phyloP scores from a whole-genome alignment of 225 moss, liverwort and hornwort species.

The Antitrichia curtipendula region DNA sequence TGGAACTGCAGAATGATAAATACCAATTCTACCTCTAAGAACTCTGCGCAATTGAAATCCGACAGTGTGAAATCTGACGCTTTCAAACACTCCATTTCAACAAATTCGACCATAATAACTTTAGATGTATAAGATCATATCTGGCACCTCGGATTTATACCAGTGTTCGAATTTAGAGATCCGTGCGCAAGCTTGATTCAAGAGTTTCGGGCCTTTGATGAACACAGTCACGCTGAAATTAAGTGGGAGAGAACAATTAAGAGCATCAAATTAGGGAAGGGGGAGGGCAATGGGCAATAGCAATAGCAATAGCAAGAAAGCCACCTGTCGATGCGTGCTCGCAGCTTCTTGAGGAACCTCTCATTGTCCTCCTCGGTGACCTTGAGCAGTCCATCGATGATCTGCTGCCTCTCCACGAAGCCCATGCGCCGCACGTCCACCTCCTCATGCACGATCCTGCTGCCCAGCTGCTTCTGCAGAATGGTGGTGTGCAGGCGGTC shows the following conservation, averaged over 20 bases:
- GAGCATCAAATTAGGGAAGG: not conserved
- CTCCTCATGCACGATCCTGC: slow-evolving; percentile 41
- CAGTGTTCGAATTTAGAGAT: not conserved
- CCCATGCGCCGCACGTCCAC: slow-evolving; percentile 58
- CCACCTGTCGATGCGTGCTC: slow-evolving; percentile 45
- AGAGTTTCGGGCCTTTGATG: not conserved
- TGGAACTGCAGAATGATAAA: not conserved
- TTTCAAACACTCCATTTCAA: not conserved
- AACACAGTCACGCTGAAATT: not conserved
- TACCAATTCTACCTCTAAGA: not conserved
- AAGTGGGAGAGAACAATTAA: not conserved
- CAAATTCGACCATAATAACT: not conserved
- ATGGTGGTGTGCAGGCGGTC: slow-evolving; percentile 71
- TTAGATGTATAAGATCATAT: not conserved
- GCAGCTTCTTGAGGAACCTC: slow-evolving; percentile 50
- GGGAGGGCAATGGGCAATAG: too few species aligned
- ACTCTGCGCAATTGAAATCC: not conserved
- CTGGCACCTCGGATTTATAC: not conserved
- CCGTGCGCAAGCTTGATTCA: not conserved
- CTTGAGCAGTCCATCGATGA: slow-evolving; percentile 52
- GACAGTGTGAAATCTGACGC: not conserved
- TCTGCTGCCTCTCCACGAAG: slow-evolving; percentile 41
- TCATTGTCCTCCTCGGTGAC: slow-evolving; percentile 59
- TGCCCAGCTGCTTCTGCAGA: slow-evolving; percentile 47
- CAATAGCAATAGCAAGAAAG: too few species aligned